Evolutionary conservation across 257 asterid genomes (phyloP).

Genomic region (Solanum lignicaule): DNA sequence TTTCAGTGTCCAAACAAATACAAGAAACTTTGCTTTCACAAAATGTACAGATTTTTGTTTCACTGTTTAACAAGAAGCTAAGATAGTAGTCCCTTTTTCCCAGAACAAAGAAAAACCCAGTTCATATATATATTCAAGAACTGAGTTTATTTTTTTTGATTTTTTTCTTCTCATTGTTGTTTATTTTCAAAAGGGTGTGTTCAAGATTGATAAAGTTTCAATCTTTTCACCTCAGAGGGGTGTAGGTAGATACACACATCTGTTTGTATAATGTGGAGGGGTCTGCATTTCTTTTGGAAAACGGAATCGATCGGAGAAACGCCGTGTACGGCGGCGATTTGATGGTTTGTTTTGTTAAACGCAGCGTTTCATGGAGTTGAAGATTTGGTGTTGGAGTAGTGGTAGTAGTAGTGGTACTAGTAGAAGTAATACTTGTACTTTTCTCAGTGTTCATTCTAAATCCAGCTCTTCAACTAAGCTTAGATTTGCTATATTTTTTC

Average conservation of each 20-base stretch:
- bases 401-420: background rate
- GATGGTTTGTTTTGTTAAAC: slow-evolving; percentile 27
- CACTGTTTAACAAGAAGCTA: background rate
- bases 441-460: slow-evolving; percentile 31
- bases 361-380: slow-evolving; percentile 69
- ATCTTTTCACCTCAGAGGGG: background rate
- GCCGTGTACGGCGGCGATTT: slow-evolving; percentile 32
- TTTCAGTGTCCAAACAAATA: background rate
- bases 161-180: background rate
- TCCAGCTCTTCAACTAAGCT: slow-evolving; percentile 32
- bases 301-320: slow-evolving; percentile 43
- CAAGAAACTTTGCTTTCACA: background rate
- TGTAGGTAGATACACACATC: background rate
- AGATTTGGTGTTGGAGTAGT: slow-evolving; percentile 64
- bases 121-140: background rate
- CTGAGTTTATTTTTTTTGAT: background rate
- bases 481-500: slow-evolving; percentile 8
- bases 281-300: slow-evolving; percentile 12
- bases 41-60: background rate
- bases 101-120: background rate
- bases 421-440: slow-evolving; percentile 2
- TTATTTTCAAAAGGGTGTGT: background rate
- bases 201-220: background rate
- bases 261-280: slow-evolving; percentile 42
- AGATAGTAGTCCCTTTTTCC: background rate